Evolutionary conservation across 169 alveolate species (phyloP).

Genomic region (Besnoitia besnoiti): DNA sequence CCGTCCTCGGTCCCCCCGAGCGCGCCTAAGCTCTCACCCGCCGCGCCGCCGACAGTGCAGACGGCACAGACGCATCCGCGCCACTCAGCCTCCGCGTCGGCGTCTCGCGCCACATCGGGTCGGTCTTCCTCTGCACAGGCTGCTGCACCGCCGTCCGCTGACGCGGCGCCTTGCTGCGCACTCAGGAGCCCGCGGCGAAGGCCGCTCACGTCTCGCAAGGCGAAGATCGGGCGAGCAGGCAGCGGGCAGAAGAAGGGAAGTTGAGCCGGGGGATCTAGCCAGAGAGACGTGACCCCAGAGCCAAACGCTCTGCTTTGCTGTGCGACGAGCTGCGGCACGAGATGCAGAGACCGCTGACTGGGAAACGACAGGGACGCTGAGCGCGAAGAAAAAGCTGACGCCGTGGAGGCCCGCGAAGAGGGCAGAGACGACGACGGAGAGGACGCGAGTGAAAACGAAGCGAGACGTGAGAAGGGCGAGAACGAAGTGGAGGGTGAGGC

Average conservation of each 20-base stretch:
- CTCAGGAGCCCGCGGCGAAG: neutral
- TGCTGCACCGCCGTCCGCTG: too few species aligned
- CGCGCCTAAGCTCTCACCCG: too few species aligned
- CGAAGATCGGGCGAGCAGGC: neutral
- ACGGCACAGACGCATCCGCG: too few species aligned
- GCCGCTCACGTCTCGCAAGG: neutral
- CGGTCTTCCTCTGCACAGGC: neutral
- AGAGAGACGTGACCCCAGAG: constrained; percentile 11
- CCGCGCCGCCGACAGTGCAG: too few species aligned
- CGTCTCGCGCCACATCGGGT: neutral
- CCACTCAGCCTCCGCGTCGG: neutral
- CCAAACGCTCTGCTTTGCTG: neutral
- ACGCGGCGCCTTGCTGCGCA: neutral
- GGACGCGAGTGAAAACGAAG: too few species aligned
- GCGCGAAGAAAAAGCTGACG: neutral
- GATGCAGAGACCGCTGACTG: neutral
- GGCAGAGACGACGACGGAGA: too few species aligned
- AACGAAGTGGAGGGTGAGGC: too few species aligned
- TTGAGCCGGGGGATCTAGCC: constrained; percentile 23
- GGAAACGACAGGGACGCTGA: neutral
- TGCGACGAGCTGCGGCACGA: constrained; percentile 2
- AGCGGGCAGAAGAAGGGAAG: neutral
- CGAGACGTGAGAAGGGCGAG: too few species aligned
- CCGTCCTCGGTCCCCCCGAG: too few species aligned
- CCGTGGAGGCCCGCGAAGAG: neutral